Percentiles rank a stretch among this genome's conserved stretches.
These are phyloP conservation scores for Aspergillus sp. DNA, from an alignment of 2,329 filamentous ascomycete species.

Conservation along the genomic window DNA sequence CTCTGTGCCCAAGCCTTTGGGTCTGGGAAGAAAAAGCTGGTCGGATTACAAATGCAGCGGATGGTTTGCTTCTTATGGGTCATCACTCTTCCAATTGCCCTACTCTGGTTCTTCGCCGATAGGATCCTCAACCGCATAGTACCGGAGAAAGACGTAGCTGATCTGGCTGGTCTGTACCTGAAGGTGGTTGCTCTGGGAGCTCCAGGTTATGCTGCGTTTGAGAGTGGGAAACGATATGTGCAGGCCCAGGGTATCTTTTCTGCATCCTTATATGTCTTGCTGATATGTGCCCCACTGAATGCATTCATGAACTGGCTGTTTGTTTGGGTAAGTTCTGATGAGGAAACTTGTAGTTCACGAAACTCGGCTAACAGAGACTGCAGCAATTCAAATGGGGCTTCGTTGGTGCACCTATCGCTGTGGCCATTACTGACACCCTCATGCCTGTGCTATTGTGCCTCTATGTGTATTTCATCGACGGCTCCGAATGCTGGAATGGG, in stretches of 20 bases:
- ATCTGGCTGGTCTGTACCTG: constrained; percentile 71
- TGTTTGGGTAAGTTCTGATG: constrained; percentile 61
- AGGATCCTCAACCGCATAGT: constrained; percentile 66
- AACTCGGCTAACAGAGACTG: background rate
- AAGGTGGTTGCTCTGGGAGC: constrained; percentile 68
- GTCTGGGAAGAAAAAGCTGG: constrained; percentile 82
- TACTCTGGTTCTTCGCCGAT: constrained; percentile 70
- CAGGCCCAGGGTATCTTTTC: constrained; percentile 87
- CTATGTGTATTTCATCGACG: constrained; percentile 71
- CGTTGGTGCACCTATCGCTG: constrained; percentile 75
- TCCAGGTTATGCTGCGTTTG: constrained; percentile 74
- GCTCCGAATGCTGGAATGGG: constrained; percentile 77
- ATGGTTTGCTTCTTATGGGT: constrained; percentile 76
- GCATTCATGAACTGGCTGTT: constrained; percentile 77
- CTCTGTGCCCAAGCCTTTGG: constrained; percentile 93
- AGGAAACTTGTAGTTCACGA: too few relatives aligned
- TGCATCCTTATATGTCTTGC: constrained; percentile 77
- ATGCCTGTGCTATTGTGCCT: constrained; percentile 71
- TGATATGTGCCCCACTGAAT: constrained; percentile 81
- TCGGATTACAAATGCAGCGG: constrained; percentile 78
- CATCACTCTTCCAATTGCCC: constrained; percentile 69
- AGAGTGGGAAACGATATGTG: constrained; percentile 79
- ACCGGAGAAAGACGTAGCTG: constrained; percentile 69
- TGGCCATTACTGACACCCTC: constrained; percentile 71
- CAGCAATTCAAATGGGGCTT: constrained; percentile 64